Conservation (phyloP, 2,329 filamentous ascomycete species). For the Venturia pyrina region DNA sequence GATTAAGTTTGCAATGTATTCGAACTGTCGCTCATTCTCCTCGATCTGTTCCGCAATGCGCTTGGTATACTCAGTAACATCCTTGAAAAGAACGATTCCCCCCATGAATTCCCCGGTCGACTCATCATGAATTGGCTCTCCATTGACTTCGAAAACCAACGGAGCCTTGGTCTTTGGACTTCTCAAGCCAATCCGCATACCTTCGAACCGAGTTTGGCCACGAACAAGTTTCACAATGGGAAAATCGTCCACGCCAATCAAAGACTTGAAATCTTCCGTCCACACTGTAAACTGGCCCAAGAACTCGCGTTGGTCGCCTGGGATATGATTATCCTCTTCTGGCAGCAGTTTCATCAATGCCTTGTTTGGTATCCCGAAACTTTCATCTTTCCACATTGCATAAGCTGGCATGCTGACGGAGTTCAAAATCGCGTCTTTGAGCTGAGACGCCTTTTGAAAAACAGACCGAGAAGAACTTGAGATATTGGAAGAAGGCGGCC, state of each 20-base stretch:
- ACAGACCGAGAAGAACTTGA: conserved; percentile 52
- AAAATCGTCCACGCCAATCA: conserved; percentile 49
- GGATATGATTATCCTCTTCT: conserved; percentile 23
- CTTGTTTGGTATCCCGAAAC: conserved; percentile 62
- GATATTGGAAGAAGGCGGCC: conserved; percentile 49
- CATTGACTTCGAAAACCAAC: conserved; percentile 54
- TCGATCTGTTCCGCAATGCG: conserved; percentile 60
- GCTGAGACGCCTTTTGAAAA: conserved; percentile 60
- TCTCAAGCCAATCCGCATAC: conserved; percentile 53
- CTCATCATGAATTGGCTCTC: conserved; percentile 58
- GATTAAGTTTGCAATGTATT: conserved; percentile 60
- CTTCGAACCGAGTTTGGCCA: conserved; percentile 50
- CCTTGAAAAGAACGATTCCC: conserved; percentile 60
- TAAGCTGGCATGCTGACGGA: conserved; percentile 65
- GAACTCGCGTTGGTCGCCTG: conserved; percentile 39
- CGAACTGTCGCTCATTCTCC: conserved; percentile 63
- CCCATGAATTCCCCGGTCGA: conserved; percentile 62
- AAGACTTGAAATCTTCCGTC: conserved; percentile 54
- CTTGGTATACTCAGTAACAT: conserved; percentile 60
- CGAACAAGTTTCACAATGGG: conserved; percentile 56
- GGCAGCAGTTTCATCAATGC: conserved; percentile 40
- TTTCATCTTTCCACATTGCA: conserved; percentile 73
- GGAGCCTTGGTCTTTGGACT: conserved; percentile 42
- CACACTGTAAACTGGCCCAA: conserved; percentile 52
- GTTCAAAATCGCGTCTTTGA: conserved; percentile 70